Base-by-base conservation (phyloP, 2,329 filamentous ascomycete genomes). In the Penicillium glabrum region DNA sequence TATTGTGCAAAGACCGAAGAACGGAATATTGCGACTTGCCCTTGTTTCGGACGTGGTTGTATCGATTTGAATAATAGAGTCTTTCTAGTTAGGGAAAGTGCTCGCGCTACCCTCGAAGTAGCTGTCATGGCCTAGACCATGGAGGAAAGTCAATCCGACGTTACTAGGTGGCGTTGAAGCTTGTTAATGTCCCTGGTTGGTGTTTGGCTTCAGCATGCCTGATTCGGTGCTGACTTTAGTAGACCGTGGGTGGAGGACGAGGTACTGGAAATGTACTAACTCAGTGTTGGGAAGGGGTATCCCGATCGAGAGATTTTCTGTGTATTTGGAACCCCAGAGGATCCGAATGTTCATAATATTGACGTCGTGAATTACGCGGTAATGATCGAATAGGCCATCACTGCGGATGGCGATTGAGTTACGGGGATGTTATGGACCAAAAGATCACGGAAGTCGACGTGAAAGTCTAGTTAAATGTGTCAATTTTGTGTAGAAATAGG, bases 111-210 rank as follows among this genome's bases (percentile, higher is more conserved):
- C 5, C 26, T 33, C 16, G 27, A 49, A 56, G 24, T 43, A 35
- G 26, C n/a, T 49, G 14, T 5, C 19, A 55, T 45, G 62, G 59
- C 51, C 64, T 60, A 67, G 62, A 61, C 60, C 56, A 16, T n/a
- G n/a, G 39, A n/a, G 33, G 46, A 58, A 58, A 60, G 59, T 67
- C 56, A 67, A 67, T 48, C 59, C 66, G 65, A 67, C 65, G 65
- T 64, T 61, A 39, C 24, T 51, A 19, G 39, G 60, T 54, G 62
- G 64, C 57, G 53, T 46, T 33, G 41, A 48, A 45, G 19, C 41
- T 49, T 44, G 33, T 27, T 46, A 23, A 21, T 59, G 57, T 57
- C 61, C 62, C 58, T 64, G 62, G 64, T 64, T 59, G 27, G n/a
- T 13, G 37, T 11, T 41, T n/a, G 51, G 35, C 37, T 50, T 41